phyloP scores from a whole-genome alignment of 345 rosid genomes.

The Bretschneidera sinensis region DNA sequence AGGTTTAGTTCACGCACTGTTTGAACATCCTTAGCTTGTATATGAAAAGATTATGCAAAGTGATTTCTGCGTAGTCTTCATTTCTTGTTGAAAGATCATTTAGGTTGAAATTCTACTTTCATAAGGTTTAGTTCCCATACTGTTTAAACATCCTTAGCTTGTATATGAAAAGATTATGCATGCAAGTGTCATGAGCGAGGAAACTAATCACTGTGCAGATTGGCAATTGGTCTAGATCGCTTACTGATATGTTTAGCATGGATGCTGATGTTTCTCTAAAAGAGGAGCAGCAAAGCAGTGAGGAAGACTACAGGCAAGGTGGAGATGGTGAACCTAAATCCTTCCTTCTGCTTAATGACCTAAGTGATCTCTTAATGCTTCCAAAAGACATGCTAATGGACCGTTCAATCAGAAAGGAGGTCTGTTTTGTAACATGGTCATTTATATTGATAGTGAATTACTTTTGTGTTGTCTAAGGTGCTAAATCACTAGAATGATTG shows the following conservation, averaged over 20 bases:
- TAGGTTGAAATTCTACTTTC: too few relatives aligned
- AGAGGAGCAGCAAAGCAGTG: conserved; percentile 27
- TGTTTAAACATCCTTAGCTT: too few relatives aligned
- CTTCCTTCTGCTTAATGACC: conserved; percentile 62
- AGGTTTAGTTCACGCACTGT: too few relatives aligned
- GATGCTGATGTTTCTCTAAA: conserved; percentile 42
- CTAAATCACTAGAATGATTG: conserved; percentile 5
- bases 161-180: not conserved
- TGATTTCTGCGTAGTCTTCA: too few relatives aligned
- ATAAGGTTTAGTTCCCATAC: too few relatives aligned
- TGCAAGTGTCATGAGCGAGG: not conserved
- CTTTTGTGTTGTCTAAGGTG: conserved; percentile 3
- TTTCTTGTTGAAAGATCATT: too few relatives aligned
- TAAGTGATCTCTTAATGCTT: conserved; percentile 97
- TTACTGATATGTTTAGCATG: conserved; percentile 66
- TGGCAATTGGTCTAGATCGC: conserved; percentile 91
- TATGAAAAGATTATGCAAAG: too few relatives aligned
- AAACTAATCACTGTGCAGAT: conserved; percentile 39
- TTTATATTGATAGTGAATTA: not conserved
- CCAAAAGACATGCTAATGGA: conserved; percentile 95
- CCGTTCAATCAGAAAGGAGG: conserved; percentile 71
- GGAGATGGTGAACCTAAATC: conserved; percentile 32
- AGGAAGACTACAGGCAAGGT: conserved; percentile 28
- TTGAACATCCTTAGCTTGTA: too few relatives aligned
- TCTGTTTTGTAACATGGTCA: conserved; percentile 17